Evolutionary conservation across 225 moss, liverwort and hornwort genomes (phyloP).

Genomic region (Rhytidiadelphus loreus): DNA sequence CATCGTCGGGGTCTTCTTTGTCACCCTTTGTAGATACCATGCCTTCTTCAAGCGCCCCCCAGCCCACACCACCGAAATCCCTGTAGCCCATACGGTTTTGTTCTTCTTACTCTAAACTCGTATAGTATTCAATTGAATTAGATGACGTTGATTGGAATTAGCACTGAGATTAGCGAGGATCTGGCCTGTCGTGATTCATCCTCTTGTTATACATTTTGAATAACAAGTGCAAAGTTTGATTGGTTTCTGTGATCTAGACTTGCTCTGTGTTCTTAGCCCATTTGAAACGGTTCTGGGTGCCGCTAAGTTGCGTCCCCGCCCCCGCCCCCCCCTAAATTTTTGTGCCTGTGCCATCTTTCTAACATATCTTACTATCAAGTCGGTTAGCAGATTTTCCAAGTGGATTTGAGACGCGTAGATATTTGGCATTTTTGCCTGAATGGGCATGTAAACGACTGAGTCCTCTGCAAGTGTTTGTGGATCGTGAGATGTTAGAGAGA

Average conservation of each 20-base stretch:
- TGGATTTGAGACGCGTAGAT: neutral
- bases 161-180: neutral
- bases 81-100: constrained; percentile 11
- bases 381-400: neutral
- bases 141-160: constrained; percentile 13
- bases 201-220: constrained; percentile 37
- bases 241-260: constrained; percentile 3
- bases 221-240: constrained; percentile 29
- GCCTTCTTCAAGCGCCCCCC: constrained; percentile 17
- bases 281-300: neutral
- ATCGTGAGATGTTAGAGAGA: neutral
- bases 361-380: neutral
- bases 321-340: neutral
- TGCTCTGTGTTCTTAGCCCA: neutral
- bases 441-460: neutral
- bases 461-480: neutral
- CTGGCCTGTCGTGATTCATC: constrained; percentile 19
- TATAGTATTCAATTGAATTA: constrained; percentile 22
- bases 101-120: constrained; percentile 3
- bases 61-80: constrained; percentile 29
- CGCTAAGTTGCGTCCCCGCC: neutral
- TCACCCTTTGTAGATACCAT: constrained; percentile 53
- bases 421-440: neutral
- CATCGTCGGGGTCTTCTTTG: constrained; percentile 25
- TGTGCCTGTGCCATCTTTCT: neutral